Percentiles rank a stretch among this genome's conserved stretches.
These are phyloP conservation scores for Kodamaea fungicola DNA, from an alignment of 1,139 yeast species.

Conservation along the genomic window DNA sequence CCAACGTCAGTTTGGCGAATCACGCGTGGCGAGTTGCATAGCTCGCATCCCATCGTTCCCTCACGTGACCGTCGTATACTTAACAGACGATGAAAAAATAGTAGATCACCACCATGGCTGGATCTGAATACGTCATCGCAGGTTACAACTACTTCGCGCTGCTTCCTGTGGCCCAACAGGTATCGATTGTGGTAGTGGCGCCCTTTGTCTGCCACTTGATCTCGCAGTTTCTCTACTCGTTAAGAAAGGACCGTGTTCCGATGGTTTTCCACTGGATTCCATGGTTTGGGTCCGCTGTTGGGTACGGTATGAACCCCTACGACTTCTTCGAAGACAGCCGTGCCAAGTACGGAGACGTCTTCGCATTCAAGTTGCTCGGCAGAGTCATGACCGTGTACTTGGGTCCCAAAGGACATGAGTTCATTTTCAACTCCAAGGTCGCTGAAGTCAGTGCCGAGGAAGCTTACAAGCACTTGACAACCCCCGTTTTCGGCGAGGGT, in stretches of 20 bases:
- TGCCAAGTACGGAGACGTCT: constrained; percentile 83
- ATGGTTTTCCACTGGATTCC: constrained; percentile 91
- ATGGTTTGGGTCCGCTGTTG: constrained; percentile 89
- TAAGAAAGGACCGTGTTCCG: constrained; percentile 81
- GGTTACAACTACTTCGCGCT: constrained; percentile 22
- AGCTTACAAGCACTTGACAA: constrained; percentile 90
- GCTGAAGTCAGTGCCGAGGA: constrained; percentile 94
- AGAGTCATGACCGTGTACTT: constrained; percentile 91
- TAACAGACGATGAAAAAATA: not conserved
- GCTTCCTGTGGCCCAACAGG: constrained; percentile 30
- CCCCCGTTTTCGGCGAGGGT: constrained; percentile 97
- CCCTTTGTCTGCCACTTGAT: constrained; percentile 60
- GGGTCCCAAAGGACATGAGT: constrained; percentile 98
- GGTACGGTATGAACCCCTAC: constrained; percentile 91
- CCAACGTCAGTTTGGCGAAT: no score
- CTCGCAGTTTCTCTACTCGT: constrained; percentile 68
- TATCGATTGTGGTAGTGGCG: constrained; percentile 35
- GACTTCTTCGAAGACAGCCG: constrained; percentile 80
- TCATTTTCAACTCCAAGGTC: constrained; percentile 85
- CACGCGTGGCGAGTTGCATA: not conserved
- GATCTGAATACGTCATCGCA: constrained; percentile 20
- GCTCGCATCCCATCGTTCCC: not conserved
- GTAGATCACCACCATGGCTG: constrained; percentile 21
- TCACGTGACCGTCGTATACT: constrained; percentile 1
- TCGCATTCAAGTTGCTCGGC: constrained; percentile 85